A percentile compares a stretch with the other conserved stretches of the same genome.
phyloP scores from a whole-genome alignment of 2,329 filamentous ascomycete species.

The Neoscytalidium dimidiatum region DNA sequence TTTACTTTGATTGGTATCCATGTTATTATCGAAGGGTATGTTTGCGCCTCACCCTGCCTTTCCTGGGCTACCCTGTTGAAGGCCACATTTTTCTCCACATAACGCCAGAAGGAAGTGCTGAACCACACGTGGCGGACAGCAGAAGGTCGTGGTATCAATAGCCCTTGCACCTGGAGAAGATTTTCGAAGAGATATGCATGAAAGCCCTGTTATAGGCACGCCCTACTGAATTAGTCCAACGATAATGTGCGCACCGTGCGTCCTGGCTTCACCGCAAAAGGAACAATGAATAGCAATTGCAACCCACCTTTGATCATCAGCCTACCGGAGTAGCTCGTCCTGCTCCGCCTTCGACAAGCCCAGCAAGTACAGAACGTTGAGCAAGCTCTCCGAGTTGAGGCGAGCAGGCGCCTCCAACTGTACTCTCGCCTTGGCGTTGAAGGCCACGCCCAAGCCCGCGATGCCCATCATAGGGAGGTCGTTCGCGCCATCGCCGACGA shows the following conservation, averaged over 20 bases:
- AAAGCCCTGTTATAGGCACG: neutral
- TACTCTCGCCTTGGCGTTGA: slow-evolving; percentile 81
- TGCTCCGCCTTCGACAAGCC: slow-evolving; percentile 70
- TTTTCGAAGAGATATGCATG: neutral
- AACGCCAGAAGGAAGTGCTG: neutral
- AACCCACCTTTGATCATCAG: neutral
- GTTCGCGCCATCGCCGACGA: slow-evolving; percentile 81
- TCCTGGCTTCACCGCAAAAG: neutral
- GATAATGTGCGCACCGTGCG: neutral
- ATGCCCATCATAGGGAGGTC: slow-evolving; percentile 77
- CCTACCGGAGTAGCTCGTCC: slow-evolving; percentile 41
- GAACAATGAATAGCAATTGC: neutral
- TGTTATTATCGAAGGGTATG: too few species aligned
- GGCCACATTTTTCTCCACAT: neutral
- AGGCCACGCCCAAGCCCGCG: slow-evolving; percentile 77
- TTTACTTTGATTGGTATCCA: too few species aligned
- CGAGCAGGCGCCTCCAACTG: slow-evolving; percentile 74
- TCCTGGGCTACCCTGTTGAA: neutral
- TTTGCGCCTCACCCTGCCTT: neutral
- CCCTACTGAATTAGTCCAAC: slow-evolving; percentile 8
- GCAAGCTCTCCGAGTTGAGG: slow-evolving; percentile 65
- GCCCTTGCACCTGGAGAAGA: neutral
- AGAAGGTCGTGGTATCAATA: slow-evolving; percentile 3
- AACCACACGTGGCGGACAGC: neutral
- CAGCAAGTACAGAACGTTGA: slow-evolving; percentile 74